Percentiles rank a stretch among this genome's conserved stretches.
phyloP scores from a whole-genome alignment of 1,284 basidiomycete species.

The Microbotryomycetes sp. region DNA sequence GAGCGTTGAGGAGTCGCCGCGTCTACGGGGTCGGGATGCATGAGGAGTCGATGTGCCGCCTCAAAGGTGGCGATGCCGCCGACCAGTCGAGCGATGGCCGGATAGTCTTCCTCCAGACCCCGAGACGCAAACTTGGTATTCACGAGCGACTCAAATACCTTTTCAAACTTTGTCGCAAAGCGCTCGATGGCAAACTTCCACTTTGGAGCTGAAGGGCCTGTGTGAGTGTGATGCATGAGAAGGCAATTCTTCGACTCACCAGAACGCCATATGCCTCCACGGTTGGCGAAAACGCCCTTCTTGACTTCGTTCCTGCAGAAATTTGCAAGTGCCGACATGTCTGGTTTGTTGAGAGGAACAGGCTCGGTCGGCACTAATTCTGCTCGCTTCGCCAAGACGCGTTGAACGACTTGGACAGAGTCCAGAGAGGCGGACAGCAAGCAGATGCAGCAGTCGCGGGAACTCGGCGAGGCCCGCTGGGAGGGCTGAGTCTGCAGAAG shows the following conservation, averaged over 20 bases:
- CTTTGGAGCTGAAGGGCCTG: too few species aligned
- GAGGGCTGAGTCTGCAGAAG: background rate
- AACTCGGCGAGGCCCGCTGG: background rate
- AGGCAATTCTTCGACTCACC: too few species aligned
- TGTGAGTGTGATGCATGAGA: too few species aligned
- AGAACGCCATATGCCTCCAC: background rate
- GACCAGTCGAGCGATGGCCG: background rate
- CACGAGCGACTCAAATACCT: background rate
- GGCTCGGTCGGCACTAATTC: background rate
- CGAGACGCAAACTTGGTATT: background rate
- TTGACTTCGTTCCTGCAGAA: background rate
- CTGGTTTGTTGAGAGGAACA: background rate
- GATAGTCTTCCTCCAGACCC: background rate
- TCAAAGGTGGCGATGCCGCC: background rate
- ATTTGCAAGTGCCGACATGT: background rate
- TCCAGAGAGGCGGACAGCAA: background rate
- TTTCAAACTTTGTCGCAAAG: background rate
- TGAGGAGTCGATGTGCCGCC: constrained; percentile 1
- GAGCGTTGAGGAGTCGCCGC: too few species aligned
- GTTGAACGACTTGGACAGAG: background rate
- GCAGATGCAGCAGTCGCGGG: constrained; percentile 1
- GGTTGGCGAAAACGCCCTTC: background rate
- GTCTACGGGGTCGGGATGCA: background rate
- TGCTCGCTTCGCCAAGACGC: background rate
- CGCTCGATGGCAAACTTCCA: background rate